Percentiles rank a stretch among this genome's conserved stretches.
Conservation (phyloP, 306 rosid species). For the Prunus campanulata region DNA sequence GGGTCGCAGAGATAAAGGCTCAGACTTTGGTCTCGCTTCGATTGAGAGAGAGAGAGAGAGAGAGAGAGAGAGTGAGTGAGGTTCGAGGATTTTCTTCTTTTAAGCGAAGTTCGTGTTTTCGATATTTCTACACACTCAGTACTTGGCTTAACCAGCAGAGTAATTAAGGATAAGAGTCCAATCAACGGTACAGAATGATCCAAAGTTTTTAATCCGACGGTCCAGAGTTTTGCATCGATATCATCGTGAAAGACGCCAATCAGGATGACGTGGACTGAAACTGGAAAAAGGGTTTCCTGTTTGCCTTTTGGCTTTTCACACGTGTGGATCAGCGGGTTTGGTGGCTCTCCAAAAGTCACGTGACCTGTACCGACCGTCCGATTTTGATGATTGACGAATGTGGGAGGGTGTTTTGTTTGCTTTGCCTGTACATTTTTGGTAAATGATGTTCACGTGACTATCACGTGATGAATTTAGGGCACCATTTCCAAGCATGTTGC, state of each 20-base stretch:
- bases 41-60: slow-evolving; percentile 14
- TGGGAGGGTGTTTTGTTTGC: not conserved
- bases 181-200: slow-evolving; percentile 27
- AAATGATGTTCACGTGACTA: not conserved
- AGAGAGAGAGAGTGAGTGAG: not conserved
- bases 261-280: slow-evolving; percentile 35
- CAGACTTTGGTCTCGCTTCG: slow-evolving; percentile 19
- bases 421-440: not conserved
- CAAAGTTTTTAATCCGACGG: slow-evolving; percentile 40
- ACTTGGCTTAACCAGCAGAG: not conserved
- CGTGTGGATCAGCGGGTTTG: slow-evolving; percentile 1
- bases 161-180: slow-evolving; percentile 44
- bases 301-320: not conserved
- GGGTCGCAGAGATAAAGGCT: slow-evolving; percentile 19
- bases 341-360: slow-evolving; percentile 11
- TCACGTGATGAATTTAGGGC: not conserved
- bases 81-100: not conserved
- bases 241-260: slow-evolving; percentile 35
- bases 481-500: not conserved
- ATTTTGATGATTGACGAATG: not conserved
- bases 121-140: not conserved
- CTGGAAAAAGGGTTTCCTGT: slow-evolving; percentile 11
- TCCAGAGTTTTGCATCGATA: slow-evolving; percentile 6
- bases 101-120: not conserved
- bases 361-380: slow-evolving; percentile 16